These are phyloP conservation scores for Ephemerocybe angulata DNA, from an alignment of 768 basidiomycete species.

Conservation along the genomic window DNA sequence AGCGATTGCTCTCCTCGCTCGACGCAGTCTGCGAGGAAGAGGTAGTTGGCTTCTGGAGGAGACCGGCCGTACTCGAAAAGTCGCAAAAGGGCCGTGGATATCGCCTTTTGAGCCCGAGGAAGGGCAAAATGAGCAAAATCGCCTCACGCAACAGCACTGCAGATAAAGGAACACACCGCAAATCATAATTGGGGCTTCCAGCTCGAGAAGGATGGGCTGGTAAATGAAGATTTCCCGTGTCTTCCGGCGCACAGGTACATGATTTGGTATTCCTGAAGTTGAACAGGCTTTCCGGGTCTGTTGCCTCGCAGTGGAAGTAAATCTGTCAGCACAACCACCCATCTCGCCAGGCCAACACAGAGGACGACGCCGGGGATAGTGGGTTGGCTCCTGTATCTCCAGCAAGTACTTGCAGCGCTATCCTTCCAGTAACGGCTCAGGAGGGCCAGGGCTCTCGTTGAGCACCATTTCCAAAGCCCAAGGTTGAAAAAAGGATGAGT, in stretches of 20 bases:
- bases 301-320: constrained; percentile 83
- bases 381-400: no score
- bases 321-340: constrained; percentile 19
- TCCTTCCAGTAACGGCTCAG: no score
- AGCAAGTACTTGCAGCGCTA: no score
- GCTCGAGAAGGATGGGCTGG: constrained; percentile 95
- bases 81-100: constrained; percentile 92
- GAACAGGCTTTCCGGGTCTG: constrained; percentile 96
- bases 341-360: background rate
- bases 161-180: constrained; percentile 65
- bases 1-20: constrained; percentile 98
- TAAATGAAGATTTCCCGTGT: constrained; percentile 99
- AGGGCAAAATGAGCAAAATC: background rate
- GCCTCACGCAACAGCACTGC: constrained; percentile 7
- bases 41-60: constrained; percentile 99
- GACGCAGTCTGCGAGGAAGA: constrained; percentile 99
- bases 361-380: background rate
- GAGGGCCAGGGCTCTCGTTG: no score
- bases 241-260: constrained; percentile 98
- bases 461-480: no score
- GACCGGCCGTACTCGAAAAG: constrained; percentile 99
- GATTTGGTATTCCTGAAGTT: constrained; percentile 98
- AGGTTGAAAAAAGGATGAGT: no score
- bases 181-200: constrained; percentile 99
- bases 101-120: constrained; percentile 60